Conservation (phyloP, 768 basidiomycete genomes). For the Mycena epipterygia region DNA sequence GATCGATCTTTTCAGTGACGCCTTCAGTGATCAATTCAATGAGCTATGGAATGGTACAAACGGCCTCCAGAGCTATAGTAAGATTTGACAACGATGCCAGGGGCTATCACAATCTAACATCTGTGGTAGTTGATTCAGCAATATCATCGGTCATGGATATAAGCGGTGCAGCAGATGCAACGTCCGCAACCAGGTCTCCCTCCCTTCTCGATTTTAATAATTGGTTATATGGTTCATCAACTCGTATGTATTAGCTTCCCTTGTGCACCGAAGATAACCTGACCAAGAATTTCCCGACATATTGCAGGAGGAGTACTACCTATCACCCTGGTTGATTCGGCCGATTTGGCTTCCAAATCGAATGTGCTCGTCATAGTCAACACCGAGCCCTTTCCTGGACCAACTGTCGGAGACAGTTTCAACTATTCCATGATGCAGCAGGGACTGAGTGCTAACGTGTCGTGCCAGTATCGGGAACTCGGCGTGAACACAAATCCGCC, state of each 20-base stretch:
- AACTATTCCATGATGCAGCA: conserved; percentile 19
- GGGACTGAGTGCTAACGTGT: conserved; percentile 4
- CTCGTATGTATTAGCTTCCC: not conserved
- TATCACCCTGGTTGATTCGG: not conserved
- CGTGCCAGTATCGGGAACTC: conserved; percentile 3
- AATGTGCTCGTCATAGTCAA: not conserved
- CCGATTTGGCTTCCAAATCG: not conserved
- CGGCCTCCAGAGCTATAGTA: conserved; percentile 6
- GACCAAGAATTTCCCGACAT: not conserved
- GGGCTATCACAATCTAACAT: not conserved
- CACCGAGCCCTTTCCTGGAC: conserved; percentile 1
- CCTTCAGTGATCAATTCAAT: not conserved
- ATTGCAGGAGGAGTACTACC: conserved; percentile 14
- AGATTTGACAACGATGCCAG: not conserved
- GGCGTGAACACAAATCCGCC: not conserved
- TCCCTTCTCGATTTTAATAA: conserved; percentile 1
- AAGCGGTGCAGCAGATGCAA: conserved; percentile 11
- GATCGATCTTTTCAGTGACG: conserved; percentile 5
- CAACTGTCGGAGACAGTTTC: not conserved
- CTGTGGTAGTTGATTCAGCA: conserved; percentile 5
- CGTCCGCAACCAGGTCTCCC: not conserved
- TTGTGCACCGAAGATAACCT: not conserved
- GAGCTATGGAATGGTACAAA: not conserved
- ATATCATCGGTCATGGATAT: not conserved
- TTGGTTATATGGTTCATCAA: not conserved